Conservation (phyloP, 83 land plant species). For the Isoetes engelmannii region DNA sequence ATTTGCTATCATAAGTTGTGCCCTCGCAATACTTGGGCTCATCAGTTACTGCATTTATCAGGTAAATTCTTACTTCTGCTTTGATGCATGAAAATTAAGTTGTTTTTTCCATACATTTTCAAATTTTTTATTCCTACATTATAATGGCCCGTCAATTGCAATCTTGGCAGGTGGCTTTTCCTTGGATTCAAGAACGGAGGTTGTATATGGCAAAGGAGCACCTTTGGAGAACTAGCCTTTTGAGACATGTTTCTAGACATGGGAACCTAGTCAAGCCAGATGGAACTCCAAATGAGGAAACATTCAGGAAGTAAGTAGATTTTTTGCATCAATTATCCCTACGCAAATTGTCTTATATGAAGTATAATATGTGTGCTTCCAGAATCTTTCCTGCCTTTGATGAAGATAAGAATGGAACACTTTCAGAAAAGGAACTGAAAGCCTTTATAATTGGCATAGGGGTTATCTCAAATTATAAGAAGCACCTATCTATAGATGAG, state of each 20-base stretch:
- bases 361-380: slow-evolving; percentile 11
- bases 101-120: background rate
- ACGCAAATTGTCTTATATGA: slow-evolving; percentile 2
- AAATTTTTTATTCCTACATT: background rate
- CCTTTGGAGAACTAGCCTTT: slow-evolving; percentile 11
- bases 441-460: slow-evolving; percentile 26
- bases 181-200: slow-evolving; percentile 67
- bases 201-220: slow-evolving; percentile 48
- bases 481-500: background rate
- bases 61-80: slow-evolving; percentile 34
- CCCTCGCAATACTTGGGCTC: slow-evolving; percentile 43
- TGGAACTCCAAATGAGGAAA: no score
- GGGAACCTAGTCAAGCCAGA: no score
- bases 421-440: slow-evolving; percentile 34
- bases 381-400: slow-evolving; percentile 26
- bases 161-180: slow-evolving; percentile 52
- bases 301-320: no score
- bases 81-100: background rate
- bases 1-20: slow-evolving; percentile 46
- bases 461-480: background rate
- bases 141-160: background rate
- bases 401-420: slow-evolving; percentile 11
- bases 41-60: slow-evolving; percentile 80
- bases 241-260: slow-evolving; percentile 20
- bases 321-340: slow-evolving; percentile 4